Evolutionary conservation across 192 early-diverging fungal species (phyloP).

Genomic region (Rhizophlyctis rosea): DNA sequence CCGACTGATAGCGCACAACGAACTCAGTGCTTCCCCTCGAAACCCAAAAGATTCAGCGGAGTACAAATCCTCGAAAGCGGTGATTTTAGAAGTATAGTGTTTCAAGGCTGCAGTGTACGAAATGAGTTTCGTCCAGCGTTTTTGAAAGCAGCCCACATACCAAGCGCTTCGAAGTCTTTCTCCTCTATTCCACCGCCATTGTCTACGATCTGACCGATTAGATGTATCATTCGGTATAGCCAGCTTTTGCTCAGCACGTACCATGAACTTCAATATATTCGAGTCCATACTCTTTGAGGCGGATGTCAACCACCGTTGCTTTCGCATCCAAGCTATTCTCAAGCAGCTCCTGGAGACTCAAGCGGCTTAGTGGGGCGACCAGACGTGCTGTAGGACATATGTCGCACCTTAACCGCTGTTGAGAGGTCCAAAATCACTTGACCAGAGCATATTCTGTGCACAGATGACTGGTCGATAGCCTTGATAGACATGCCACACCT

Average conservation of each 20-base stretch:
- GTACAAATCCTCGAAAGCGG: conserved; percentile 72
- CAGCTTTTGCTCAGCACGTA: conserved; percentile 3
- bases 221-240: not conserved
- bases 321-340: conserved; percentile 93
- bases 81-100: conserved; percentile 85
- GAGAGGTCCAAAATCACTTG: conserved; percentile 85
- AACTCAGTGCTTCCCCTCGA: conserved; percentile 88
- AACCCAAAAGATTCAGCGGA: conserved; percentile 87
- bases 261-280: conserved; percentile 66
- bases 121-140: not conserved
- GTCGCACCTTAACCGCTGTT: conserved; percentile 62
- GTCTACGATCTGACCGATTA: conserved; percentile 42
- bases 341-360: conserved; percentile 79
- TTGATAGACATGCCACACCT: conserved; percentile 24
- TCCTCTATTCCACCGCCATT: conserved; percentile 81
- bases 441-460: conserved; percentile 76
- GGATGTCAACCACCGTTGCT: conserved; percentile 77
- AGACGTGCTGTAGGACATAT: not conserved
- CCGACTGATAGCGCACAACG: conserved; percentile 73
- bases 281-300: conserved; percentile 76
- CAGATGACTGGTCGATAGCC: conserved; percentile 34
- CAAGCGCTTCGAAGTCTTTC: conserved; percentile 63
- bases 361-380: not conserved
- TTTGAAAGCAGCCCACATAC: conserved; percentile 27
- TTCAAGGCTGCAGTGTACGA: conserved; percentile 64